Conservation (phyloP, 768 basidiomycete species). For the Panaeolus papilionaceus region DNA sequence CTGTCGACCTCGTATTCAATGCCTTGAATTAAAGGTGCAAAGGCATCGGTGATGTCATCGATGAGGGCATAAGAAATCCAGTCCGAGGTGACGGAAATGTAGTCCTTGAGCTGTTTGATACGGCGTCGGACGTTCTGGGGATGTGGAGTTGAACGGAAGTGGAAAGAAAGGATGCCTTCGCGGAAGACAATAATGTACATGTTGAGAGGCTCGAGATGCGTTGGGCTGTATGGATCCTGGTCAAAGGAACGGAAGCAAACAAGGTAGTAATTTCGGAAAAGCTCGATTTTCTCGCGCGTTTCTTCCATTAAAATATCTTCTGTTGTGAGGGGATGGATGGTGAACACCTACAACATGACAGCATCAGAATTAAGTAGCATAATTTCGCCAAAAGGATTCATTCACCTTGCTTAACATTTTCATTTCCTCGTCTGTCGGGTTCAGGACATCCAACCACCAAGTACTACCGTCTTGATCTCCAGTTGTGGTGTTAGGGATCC, state of each 20-base stretch:
- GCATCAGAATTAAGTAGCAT: background rate
- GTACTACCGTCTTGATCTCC: slow-evolving; percentile 67
- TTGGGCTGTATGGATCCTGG: slow-evolving; percentile 97
- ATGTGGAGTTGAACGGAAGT: slow-evolving; percentile 96
- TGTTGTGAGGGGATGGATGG: slow-evolving; percentile 96
- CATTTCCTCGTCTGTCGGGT: slow-evolving; percentile 99
- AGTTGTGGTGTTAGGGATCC: slow-evolving; percentile 5
- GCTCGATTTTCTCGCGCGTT: slow-evolving; percentile 98
- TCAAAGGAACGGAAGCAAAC: slow-evolving; percentile 99
- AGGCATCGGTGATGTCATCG: slow-evolving; percentile 99
- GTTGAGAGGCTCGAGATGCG: slow-evolving; percentile 96
- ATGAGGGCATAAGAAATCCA: slow-evolving; percentile 99
- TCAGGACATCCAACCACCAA: slow-evolving; percentile 97
- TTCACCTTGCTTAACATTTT: slow-evolving; percentile 90
- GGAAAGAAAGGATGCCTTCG: slow-evolving; percentile 95
- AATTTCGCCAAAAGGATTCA: slow-evolving; percentile 36
- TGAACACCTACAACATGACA: slow-evolving; percentile 73
- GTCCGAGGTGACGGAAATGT: slow-evolving; percentile 97
- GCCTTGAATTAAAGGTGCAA: slow-evolving; percentile 96
- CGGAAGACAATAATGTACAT: slow-evolving; percentile 99
- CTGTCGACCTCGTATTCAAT: slow-evolving; percentile 99
- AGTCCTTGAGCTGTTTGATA: slow-evolving; percentile 99
- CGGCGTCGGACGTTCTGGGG: slow-evolving; percentile 97
- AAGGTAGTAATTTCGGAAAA: slow-evolving; percentile 98
- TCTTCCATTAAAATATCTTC: slow-evolving; percentile 99